A percentile compares a stretch with the other conserved stretches of the same genome.
phyloP scores from a whole-genome alignment of 1,139 yeast species.

The Yamadazyma friedrichii region DNA sequence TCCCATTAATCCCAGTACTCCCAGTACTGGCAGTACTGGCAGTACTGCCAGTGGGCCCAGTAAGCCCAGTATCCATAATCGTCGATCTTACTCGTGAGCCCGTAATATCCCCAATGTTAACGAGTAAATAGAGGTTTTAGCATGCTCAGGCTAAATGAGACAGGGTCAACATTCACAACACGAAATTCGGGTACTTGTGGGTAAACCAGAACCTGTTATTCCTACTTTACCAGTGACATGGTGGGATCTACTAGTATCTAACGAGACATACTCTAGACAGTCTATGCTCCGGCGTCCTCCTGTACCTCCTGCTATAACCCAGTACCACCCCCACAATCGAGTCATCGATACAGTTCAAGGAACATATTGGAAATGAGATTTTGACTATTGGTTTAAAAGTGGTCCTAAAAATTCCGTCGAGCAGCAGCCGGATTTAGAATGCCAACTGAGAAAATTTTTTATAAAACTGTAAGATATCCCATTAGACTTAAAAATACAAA shows the following conservation, averaged over 20 bases:
- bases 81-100: no score
- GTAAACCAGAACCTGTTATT: background rate
- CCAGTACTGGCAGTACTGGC: no score
- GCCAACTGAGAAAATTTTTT: slow-evolving; percentile 6
- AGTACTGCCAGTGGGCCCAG: no score
- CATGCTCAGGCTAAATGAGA: no score
- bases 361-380: slow-evolving; percentile 6
- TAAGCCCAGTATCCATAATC: no score
- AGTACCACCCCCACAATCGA: background rate
- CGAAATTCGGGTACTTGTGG: background rate
- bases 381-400: slow-evolving; percentile 4
- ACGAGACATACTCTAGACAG: no score
- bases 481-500: background rate
- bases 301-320: background rate
- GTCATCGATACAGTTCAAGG: no score
- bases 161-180: background rate
- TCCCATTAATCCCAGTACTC: no score
- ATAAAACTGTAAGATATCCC: slow-evolving; percentile 1
- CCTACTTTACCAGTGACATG: background rate
- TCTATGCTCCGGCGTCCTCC: no score
- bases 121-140: no score
- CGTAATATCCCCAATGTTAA: no score
- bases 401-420: slow-evolving; percentile 8
- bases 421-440: slow-evolving; percentile 5
- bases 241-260: no score